Evolutionary conservation across 1,284 basidiomycete genomes (phyloP), one percentile per base, ranked within the genome.

Genomic region (Paramarasmius palmivorus): DNA sequence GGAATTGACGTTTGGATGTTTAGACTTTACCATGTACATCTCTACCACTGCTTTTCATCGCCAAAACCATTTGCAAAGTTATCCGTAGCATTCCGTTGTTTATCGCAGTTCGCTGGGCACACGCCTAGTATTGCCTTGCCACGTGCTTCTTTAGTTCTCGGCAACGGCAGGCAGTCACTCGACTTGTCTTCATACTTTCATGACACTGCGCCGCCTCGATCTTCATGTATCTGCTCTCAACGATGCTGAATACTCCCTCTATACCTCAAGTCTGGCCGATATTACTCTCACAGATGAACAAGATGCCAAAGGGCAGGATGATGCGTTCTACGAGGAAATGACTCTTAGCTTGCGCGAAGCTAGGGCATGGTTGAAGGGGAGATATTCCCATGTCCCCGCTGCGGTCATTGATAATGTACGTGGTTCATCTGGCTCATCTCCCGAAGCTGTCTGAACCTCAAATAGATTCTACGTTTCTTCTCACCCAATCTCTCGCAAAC

Each of bases 181-280:
- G 40, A 9, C 44, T 44, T 46, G 14, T 15, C 25, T 46, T 29
- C 25, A 46, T 46, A 46, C 44, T 38, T 53, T 36, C 17, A 57
- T 57, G 55, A 54, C 58, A 35, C 75, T 74, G 71, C 78, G 88
- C 53, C 79, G 77, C 34, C 77, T 90, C 19, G 76, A 73, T 23
- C 77, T 91, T 1, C 88, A 91, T 60, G 73, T 82, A 17, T 90
- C 88, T 41, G 88, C 88, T 1, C 82, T 91, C 57, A 89, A 78
- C 62, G 81, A 90, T 65, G 70, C 73, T 17, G 88, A 90, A 67
- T 90, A 89, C 65, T 65, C 72, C 8, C 64, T 83, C 12, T 90
- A 86, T 69, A 88, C 84, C 0, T 57, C 75, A 9, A 80, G 79
- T 34, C 71, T 91, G 40, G 65, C 67, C 38, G 86, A 88, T 62